Conservation (phyloP, 108 stramenopile species). For the Cyclotella baltica region DNA sequence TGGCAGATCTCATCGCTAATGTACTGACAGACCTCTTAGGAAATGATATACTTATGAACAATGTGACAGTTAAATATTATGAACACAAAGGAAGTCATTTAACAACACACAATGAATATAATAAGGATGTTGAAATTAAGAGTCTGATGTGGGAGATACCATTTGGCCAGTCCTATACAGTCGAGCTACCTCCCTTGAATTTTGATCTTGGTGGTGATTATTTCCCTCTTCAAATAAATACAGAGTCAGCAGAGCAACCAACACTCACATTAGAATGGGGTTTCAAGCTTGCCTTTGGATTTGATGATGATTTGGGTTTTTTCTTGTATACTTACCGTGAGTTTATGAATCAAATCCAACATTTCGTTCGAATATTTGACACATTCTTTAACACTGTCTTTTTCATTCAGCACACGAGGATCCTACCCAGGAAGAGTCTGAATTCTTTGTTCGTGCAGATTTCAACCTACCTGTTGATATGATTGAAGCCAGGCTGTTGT, state of each 20-base stretch:
- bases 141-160: constrained; percentile 52
- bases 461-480: not conserved
- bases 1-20: constrained; percentile 28
- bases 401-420: not conserved
- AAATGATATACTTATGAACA: not conserved
- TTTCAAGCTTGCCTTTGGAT: not conserved
- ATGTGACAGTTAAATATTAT: constrained; percentile 9
- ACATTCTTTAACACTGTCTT: too few species aligned
- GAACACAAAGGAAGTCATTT: constrained; percentile 1
- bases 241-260: not conserved
- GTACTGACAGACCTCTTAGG: constrained; percentile 23
- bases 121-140: not conserved
- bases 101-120: not conserved
- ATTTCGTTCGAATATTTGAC: too few species aligned
- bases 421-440: not conserved
- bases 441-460: not conserved
- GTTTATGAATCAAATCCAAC: too few species aligned
- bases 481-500: constrained; percentile 7
- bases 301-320: not conserved
- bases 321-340: not conserved
- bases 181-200: not conserved
- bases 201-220: not conserved
- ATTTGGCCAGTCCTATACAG: constrained; percentile 12
- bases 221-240: not conserved
- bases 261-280: not conserved